phyloP scores from a whole-genome alignment of 768 basidiomycete species.

The Hebeloma cylindrosporum region DNA sequence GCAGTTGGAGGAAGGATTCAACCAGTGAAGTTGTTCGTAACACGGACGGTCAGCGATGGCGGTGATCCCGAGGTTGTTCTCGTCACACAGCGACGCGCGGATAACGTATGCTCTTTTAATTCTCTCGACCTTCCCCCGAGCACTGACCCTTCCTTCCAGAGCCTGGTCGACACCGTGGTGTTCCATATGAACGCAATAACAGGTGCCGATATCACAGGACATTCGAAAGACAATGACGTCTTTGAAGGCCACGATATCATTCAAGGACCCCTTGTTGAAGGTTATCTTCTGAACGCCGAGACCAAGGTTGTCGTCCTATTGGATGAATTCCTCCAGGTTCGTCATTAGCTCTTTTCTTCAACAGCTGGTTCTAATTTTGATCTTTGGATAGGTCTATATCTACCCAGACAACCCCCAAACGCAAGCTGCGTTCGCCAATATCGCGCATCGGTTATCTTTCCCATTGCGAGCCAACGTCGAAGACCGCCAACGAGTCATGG shows the following conservation, averaged over 20 bases:
- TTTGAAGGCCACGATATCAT: conserved; percentile 65
- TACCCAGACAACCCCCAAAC: conserved; percentile 62
- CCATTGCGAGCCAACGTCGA: conserved; percentile 49
- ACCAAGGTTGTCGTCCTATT: conserved; percentile 61
- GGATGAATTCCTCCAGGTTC: conserved; percentile 76
- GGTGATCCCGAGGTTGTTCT: conserved; percentile 61
- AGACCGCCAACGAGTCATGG: conserved; percentile 49
- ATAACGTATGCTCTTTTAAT: conserved; percentile 52
- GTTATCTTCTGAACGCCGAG: conserved; percentile 49
- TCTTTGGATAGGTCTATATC: conserved; percentile 52
- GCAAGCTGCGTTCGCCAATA: conserved; percentile 40
- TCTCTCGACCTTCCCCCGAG: not conserved
- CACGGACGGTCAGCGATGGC: conserved; percentile 46
- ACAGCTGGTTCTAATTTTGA: not conserved
- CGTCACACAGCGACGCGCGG: conserved; percentile 58
- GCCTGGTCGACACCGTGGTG: conserved; percentile 66
- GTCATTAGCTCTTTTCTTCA: conserved; percentile 10
- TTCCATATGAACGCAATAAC: conserved; percentile 81
- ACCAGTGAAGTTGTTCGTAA: conserved; percentile 62
- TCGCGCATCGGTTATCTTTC: conserved; percentile 52
- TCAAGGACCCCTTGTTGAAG: conserved; percentile 57
- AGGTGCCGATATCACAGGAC: conserved; percentile 53
- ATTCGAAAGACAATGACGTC: conserved; percentile 32
- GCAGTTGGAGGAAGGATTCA: conserved; percentile 52
- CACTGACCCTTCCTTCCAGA: conserved; percentile 32